These are phyloP conservation scores for Nicotiana knightiana DNA, from an alignment of 257 asterid genomes.

Conservation along the genomic window DNA sequence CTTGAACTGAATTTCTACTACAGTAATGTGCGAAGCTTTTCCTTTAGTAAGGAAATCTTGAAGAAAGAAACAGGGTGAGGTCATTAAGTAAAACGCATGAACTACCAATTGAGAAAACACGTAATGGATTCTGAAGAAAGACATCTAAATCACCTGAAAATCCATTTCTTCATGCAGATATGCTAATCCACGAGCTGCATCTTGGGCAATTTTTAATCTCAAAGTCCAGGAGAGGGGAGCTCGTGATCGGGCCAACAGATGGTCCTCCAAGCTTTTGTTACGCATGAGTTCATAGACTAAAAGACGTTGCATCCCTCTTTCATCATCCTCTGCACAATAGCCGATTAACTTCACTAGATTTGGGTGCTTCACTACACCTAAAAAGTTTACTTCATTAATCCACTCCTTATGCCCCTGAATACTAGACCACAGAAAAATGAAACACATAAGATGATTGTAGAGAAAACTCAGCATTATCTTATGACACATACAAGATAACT, in stretches of 20 bases:
- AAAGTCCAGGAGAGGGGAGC: constrained; percentile 68
- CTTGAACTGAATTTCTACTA: too few relatives aligned
- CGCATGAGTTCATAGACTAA: constrained; percentile 83
- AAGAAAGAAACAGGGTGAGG: not conserved
- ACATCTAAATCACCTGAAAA: constrained; percentile 58
- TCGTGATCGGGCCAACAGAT: constrained; percentile 49
- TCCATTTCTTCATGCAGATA: constrained; percentile 98
- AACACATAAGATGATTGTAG: constrained; percentile 15
- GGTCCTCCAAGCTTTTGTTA: constrained; percentile 90
- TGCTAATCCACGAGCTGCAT: constrained; percentile 90
- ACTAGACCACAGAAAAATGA: constrained; percentile 52
- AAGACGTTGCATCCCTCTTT: constrained; percentile 91
- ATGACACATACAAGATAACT: not conserved
- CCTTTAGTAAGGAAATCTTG: not conserved
- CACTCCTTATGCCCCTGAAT: constrained; percentile 99
- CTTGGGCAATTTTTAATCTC: constrained; percentile 78
- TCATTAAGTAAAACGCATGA: not conserved
- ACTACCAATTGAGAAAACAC: not conserved
- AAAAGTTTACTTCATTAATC: constrained; percentile 80
- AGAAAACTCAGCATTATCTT: not conserved
- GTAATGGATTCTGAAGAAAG: not conserved
- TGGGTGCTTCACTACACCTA: constrained; percentile 81
- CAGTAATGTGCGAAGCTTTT: not conserved
- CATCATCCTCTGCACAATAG: constrained; percentile 93
- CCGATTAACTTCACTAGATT: constrained; percentile 89